These are phyloP conservation scores for Blastobotrys peoriensis DNA, from an alignment of 805 yeast genomes.

Conservation along the genomic window DNA sequence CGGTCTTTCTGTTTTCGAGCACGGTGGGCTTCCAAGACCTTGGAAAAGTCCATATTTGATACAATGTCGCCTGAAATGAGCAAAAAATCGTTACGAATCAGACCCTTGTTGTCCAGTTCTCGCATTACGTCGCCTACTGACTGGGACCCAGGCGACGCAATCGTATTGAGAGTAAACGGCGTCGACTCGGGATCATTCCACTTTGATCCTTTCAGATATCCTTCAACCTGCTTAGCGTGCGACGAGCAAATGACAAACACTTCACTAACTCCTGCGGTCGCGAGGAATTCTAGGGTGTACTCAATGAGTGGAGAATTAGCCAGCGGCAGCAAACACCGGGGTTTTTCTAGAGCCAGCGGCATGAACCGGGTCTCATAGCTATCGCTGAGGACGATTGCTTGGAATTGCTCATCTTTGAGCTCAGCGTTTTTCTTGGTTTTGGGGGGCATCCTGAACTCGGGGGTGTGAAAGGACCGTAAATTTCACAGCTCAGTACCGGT, in stretches of 20 bases:
- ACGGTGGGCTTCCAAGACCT: conserved; percentile 68
- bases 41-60: conserved; percentile 78
- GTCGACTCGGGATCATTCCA: conserved; percentile 46
- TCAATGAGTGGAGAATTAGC: conserved; percentile 93
- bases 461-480: neutral
- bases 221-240: conserved; percentile 83
- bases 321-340: conserved; percentile 86
- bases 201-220: conserved; percentile 55
- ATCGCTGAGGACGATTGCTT: conserved; percentile 92
- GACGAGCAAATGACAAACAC: conserved; percentile 86
- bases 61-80: conserved; percentile 92
- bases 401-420: conserved; percentile 42
- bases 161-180: conserved; percentile 77
- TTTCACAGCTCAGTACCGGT: neutral
- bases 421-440: too few species aligned
- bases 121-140: conserved; percentile 98
- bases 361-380: conserved; percentile 86
- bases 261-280: conserved; percentile 83
- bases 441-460: neutral
- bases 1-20: conserved; percentile 66
- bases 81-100: conserved; percentile 84
- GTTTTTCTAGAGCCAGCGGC: conserved; percentile 82
- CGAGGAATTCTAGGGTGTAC: conserved; percentile 89
- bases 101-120: conserved; percentile 84
- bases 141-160: conserved; percentile 77